These are phyloP conservation scores for Talaromyces nanjingensis DNA, from an alignment of 495 filamentous ascomycete genomes.

Conservation along the genomic window DNA sequence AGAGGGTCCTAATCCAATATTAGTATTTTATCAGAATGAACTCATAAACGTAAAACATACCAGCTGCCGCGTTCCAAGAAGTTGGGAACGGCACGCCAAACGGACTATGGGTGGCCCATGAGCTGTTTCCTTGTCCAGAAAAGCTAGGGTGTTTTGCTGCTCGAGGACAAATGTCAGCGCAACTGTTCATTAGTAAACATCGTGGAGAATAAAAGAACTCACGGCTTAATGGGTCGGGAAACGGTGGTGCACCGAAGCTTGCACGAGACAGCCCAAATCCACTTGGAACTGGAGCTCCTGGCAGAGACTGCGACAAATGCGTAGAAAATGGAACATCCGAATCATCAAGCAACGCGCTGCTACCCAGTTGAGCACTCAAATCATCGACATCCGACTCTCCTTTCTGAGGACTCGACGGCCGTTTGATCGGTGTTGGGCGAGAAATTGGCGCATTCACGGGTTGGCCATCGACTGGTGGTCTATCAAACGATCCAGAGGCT, in stretches of 20 bases:
- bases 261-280: slow-evolving; percentile 31
- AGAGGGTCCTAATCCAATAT: slow-evolving; percentile 29
- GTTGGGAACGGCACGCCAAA: slow-evolving; percentile 39
- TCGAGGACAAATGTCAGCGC: slow-evolving; percentile 15
- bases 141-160: slow-evolving; percentile 30
- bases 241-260: slow-evolving; percentile 42
- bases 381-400: slow-evolving; percentile 59
- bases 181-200: background rate
- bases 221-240: slow-evolving; percentile 45
- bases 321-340: slow-evolving; percentile 47
- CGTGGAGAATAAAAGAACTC: slow-evolving; percentile 14
- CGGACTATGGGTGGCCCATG: slow-evolving; percentile 34
- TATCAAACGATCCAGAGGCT: slow-evolving; percentile 51
- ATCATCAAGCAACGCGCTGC: slow-evolving; percentile 87
- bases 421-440: slow-evolving; percentile 80
- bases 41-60: slow-evolving; percentile 18
- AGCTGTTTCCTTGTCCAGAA: slow-evolving; percentile 27
- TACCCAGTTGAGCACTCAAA: slow-evolving; percentile 78
- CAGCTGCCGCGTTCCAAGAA: slow-evolving; percentile 35
- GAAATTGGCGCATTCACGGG: slow-evolving; percentile 56
- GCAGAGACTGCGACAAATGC: slow-evolving; percentile 34
- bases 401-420: slow-evolving; percentile 67
- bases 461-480: slow-evolving; percentile 35
- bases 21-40: slow-evolving; percentile 13
- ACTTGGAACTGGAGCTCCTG: slow-evolving; percentile 26